These are phyloP conservation scores for Sistotremastrum suecicum DNA, from an alignment of 768 basidiomycete genomes.

Conservation along the genomic window DNA sequence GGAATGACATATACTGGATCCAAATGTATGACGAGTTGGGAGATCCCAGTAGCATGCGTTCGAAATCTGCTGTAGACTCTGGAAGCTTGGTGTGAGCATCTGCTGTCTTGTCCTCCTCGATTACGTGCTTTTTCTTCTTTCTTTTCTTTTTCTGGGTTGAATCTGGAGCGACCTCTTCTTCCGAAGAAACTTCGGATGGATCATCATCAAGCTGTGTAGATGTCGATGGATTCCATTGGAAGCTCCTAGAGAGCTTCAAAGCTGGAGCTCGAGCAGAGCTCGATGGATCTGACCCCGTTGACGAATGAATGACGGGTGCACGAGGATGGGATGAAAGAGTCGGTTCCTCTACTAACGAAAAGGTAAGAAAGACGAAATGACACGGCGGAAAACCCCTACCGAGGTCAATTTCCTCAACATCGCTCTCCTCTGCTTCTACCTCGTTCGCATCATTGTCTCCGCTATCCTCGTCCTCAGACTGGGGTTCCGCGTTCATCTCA, in stretches of 20 bases:
- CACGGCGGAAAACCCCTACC: slow-evolving; percentile 22
- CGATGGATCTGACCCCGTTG: slow-evolving; percentile 14
- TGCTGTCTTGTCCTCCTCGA: slow-evolving; percentile 70
- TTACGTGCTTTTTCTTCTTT: slow-evolving; percentile 53
- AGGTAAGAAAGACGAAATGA: neutral
- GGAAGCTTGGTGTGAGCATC: slow-evolving; percentile 79
- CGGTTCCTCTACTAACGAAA: neutral
- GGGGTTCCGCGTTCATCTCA: neutral
- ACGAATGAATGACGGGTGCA: slow-evolving; percentile 31
- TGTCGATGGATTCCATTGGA: slow-evolving; percentile 49
- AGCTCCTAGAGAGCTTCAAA: slow-evolving; percentile 21
- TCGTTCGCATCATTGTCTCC: slow-evolving; percentile 7
- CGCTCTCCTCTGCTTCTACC: slow-evolving; percentile 15
- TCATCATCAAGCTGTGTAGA: slow-evolving; percentile 24
- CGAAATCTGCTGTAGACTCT: slow-evolving; percentile 89
- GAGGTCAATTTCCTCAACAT: slow-evolving; percentile 24
- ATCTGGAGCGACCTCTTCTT: slow-evolving; percentile 33
- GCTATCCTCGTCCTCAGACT: slow-evolving; percentile 6
- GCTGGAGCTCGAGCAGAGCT: slow-evolving; percentile 13
- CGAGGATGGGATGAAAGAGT: slow-evolving; percentile 4
- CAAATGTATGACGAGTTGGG: slow-evolving; percentile 96
- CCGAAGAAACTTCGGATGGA: slow-evolving; percentile 28
- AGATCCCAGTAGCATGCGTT: slow-evolving; percentile 80
- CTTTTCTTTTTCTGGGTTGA: slow-evolving; percentile 39
- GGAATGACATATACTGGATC: slow-evolving; percentile 99